Evolutionary conservation across 306 rosid genomes (phyloP).

Genomic region (Dryas alaskensis): DNA sequence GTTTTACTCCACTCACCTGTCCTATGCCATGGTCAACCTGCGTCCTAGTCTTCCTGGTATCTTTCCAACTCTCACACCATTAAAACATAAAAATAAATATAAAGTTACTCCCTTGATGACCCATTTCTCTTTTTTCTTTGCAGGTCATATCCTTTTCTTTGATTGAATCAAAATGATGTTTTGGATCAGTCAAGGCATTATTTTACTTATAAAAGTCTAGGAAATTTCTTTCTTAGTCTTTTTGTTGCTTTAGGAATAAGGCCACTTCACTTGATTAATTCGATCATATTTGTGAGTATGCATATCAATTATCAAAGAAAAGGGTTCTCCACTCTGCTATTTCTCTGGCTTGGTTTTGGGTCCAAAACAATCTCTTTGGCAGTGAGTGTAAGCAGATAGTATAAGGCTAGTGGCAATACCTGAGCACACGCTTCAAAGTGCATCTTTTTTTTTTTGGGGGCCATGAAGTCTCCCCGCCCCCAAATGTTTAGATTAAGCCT

Average conservation of each 20-base stretch:
- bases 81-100: not conserved
- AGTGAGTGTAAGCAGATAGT: not conserved
- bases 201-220: not conserved
- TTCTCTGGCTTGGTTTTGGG: not conserved
- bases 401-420: not conserved
- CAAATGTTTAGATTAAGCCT: not conserved
- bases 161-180: conserved; percentile 16
- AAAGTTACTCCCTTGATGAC: conserved; percentile 14
- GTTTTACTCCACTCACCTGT: conserved; percentile 62
- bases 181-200: conserved; percentile 10
- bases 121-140: conserved; percentile 35
- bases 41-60: conserved; percentile 93
- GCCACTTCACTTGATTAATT: not conserved
- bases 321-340: not conserved
- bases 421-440: not conserved
- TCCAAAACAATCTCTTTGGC: not conserved
- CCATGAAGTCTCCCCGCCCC: not conserved
- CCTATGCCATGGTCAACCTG: conserved; percentile 81
- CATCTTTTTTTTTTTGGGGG: not conserved
- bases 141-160: conserved; percentile 94
- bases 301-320: not conserved
- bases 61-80: not conserved
- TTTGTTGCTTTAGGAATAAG: conserved; percentile 12
- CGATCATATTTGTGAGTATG: conserved; percentile 10
- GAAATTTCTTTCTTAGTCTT: conserved; percentile 9